Evolutionary conservation across 2,329 filamentous ascomycete species (phyloP).

Genomic region (Beauveria sp.): DNA sequence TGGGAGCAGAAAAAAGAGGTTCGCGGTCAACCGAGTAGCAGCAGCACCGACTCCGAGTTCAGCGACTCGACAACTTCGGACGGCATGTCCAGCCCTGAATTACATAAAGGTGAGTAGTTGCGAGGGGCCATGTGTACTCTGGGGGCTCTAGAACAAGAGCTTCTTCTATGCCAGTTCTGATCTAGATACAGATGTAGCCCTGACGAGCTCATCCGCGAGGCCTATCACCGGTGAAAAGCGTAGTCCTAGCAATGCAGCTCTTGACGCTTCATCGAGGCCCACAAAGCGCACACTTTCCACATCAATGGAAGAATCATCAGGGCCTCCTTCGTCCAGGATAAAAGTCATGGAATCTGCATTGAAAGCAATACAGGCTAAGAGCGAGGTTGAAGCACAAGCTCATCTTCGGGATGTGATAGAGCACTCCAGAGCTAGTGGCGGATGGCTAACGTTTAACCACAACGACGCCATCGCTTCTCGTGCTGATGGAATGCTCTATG

Average conservation of each 20-base stretch:
- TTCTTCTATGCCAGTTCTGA: neutral
- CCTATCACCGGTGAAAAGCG: neutral
- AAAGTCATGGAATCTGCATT: neutral
- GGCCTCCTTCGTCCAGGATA: neutral
- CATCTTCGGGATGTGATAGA: neutral
- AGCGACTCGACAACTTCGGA: neutral
- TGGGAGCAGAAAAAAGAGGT: conserved; percentile 19
- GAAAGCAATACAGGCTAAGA: neutral
- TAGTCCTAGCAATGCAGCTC: neutral
- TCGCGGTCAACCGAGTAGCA: neutral
- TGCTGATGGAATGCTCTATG: neutral
- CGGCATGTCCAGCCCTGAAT: neutral
- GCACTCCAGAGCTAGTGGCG: neutral
- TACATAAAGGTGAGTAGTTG: neutral
- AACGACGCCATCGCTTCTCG: neutral
- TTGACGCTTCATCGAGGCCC: neutral
- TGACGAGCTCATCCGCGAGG: neutral
- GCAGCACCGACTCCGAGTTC: neutral
- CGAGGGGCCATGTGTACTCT: too few relatives aligned
- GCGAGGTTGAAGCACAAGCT: neutral
- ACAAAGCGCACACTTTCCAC: neutral
- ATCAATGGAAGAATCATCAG: neutral
- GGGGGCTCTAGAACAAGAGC: too few relatives aligned
- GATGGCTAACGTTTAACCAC: neutral
- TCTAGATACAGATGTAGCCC: neutral